Evolutionary conservation across 805 yeast species (phyloP).

Genomic region (Saccharomycopsis lassenensis): DNA sequence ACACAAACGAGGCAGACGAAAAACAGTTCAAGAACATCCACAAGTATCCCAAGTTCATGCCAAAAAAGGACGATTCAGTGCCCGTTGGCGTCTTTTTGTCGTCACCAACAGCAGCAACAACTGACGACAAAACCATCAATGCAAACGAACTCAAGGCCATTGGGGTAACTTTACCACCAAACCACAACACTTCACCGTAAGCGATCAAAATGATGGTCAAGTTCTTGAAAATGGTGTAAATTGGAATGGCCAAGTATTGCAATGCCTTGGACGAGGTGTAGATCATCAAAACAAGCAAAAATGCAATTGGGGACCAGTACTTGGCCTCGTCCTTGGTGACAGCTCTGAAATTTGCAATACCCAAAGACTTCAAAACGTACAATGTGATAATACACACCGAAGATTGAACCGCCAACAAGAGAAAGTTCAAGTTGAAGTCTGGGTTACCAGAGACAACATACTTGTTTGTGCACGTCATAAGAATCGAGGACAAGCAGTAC

Average conservation of each 20-base stretch:
- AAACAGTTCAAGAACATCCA: constrained; percentile 97
- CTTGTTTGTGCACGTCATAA: constrained; percentile 97
- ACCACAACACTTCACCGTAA: constrained; percentile 96
- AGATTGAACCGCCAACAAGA: constrained; percentile 81
- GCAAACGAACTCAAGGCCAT: constrained; percentile 84
- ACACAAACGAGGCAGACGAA: constrained; percentile 86
- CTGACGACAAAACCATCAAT: constrained; percentile 91
- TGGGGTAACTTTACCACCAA: constrained; percentile 82
- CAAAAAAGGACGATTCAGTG: constrained; percentile 22
- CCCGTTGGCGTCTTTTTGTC: constrained; percentile 24
- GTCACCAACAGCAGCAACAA: constrained; percentile 91
- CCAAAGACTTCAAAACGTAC: constrained; percentile 57
- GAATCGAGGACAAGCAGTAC: constrained; percentile 88
- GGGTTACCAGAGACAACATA: constrained; percentile 71
- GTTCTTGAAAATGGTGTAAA: constrained; percentile 96
- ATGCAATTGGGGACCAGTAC: constrained; percentile 92
- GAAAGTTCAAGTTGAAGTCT: constrained; percentile 74
- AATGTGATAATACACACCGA: constrained; percentile 71
- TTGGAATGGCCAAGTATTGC: constrained; percentile 85
- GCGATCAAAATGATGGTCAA: constrained; percentile 94
- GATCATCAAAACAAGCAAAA: constrained; percentile 84
- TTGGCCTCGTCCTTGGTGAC: constrained; percentile 81
- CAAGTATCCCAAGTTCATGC: constrained; percentile 67
- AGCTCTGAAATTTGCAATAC: constrained; percentile 77
- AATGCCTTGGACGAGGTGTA: constrained; percentile 94